Evolutionary conservation across 805 yeast genomes (phyloP), one percentile per base, ranked within the genome.

Genomic region (Suhomyces pyralidae): DNA sequence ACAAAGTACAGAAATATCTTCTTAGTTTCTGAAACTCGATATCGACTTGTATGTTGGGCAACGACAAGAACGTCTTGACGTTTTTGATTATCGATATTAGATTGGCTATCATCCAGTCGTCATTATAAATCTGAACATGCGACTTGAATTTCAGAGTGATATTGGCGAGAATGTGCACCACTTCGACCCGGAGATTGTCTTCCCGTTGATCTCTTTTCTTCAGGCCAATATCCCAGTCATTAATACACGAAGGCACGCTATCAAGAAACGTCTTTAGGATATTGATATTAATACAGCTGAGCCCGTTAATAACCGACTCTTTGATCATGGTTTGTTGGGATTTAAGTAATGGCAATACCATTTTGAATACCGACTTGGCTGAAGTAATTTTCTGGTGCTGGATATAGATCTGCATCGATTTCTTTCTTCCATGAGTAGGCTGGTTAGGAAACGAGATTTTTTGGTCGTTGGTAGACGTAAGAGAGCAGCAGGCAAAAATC

Each of bases 351-450:
- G 97, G 97, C 38, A 90, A 74, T 0, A 90, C 92, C 86, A 94
- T 84, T 52, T 86, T 81, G 71, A 94, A 94, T 2, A 94, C 85
- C 0, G 96, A 86, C 54, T 86, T 85, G 0, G 97, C 97, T 55
- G 97, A 90, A 1, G 96, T 92, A 51, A 94, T 92, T 48, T 90
- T 87, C 64, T 91, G 96, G 60, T 89, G 96, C 61, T 90, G 97
- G 34, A 90, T 89, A 61, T 88, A 81, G 59, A 88, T 79, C 55
- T 88, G 96, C 59, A 87, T 84, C 1, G 93, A 85, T 60, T 81
- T 85, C 61, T 90, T 91, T 53, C 94, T 75, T 0, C 86, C 84
- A 60, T 88, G 96, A 5, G 81, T 75, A 46, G 80, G 79, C 9
- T 73, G 74, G 8, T 70, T 61, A 0, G 83, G 82, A 34, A 80